Base-by-base conservation (phyloP, 2,329 filamentous ascomycete genomes). In the Malbranchea zuffiana region DNA sequence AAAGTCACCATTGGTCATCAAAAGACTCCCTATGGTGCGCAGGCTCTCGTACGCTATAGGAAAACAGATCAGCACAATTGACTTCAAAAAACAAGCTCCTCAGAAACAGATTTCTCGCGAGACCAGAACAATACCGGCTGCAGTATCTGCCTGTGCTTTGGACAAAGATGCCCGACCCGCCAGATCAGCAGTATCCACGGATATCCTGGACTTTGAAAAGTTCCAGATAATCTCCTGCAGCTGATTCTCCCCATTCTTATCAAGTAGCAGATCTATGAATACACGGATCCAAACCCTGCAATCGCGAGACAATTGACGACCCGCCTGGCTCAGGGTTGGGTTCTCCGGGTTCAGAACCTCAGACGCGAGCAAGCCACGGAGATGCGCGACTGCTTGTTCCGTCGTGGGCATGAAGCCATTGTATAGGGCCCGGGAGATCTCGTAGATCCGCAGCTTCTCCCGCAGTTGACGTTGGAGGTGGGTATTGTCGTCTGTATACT, bases 161-260 rank as follows among this genome's bases (percentile, higher is more conserved):
- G 73, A 73, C 47, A 69, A 71, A 32, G 68, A 68, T 3, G 76
- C 80, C 32, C 72, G 70, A 25, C 68, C 61, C 2, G 71, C 68
- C 29, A 87, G 63, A 42, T 82, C 71, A 12, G 74, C 67, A 1
- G 76, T 66, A 48, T 87, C 78, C 3, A 88, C 60, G 1, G 72
- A 72, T 4, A 90, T 64, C 21, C 74, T 72, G n/a, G 84, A 78
- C 54, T 82, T 80, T 44, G 76, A 66, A 31, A 93, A 59, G 50
- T 80, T 86, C 86, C 86, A 95, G 25, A 94, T 68, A 45, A 95
- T 82, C 50, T 95, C 84, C 57, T 96, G 88, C 12, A 96, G 74
- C 56, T 94, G 81, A 58, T 96, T 85, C 11, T 74, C 61, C 43
- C 68, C 66, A 57, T 95, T 95, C 65, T 95, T 96, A 59, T 86